A percentile compares a stretch with the other conserved stretches of the same genome.
Evolutionary conservation across 1,284 basidiomycete genomes (phyloP).

Genomic region (Tilletia horrida): DNA sequence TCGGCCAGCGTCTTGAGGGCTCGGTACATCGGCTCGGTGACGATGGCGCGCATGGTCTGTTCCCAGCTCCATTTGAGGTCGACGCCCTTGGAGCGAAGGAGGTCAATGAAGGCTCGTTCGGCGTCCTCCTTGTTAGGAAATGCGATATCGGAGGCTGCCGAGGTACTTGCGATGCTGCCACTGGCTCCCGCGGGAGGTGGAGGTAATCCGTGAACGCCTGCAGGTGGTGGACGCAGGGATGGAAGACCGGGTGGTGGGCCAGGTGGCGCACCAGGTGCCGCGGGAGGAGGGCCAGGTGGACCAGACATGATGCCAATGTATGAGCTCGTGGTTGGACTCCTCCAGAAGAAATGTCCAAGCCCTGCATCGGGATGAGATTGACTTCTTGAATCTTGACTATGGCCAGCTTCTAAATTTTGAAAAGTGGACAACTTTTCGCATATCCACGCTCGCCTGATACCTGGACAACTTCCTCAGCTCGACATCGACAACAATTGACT

Average conservation of each 20-base stretch:
- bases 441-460: too few relatives aligned
- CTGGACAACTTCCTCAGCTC: too few relatives aligned
- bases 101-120: constrained; percentile 85
- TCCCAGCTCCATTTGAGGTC: constrained; percentile 96
- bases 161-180: constrained; percentile 14
- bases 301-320: too few relatives aligned
- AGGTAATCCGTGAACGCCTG: not conserved
- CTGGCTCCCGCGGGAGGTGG: constrained; percentile 14
- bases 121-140: constrained; percentile 82
- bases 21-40: constrained; percentile 96
- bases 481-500: too few relatives aligned
- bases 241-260: constrained; percentile 13
- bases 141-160: constrained; percentile 27
- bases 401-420: too few relatives aligned
- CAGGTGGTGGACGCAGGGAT: constrained; percentile 6
- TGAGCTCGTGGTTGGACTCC: too few relatives aligned
- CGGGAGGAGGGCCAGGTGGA: not conserved
- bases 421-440: too few relatives aligned
- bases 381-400: too few relatives aligned
- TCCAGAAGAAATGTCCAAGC: too few relatives aligned
- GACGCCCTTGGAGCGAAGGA: constrained; percentile 81
- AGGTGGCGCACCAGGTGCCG: constrained; percentile 11
- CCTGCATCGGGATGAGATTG: too few relatives aligned
- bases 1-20: constrained; percentile 87
- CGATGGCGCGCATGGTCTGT: constrained; percentile 91